These are phyloP conservation scores for Megacollybia platyphylla DNA, from an alignment of 1,284 basidiomycete genomes.

Conservation along the genomic window DNA sequence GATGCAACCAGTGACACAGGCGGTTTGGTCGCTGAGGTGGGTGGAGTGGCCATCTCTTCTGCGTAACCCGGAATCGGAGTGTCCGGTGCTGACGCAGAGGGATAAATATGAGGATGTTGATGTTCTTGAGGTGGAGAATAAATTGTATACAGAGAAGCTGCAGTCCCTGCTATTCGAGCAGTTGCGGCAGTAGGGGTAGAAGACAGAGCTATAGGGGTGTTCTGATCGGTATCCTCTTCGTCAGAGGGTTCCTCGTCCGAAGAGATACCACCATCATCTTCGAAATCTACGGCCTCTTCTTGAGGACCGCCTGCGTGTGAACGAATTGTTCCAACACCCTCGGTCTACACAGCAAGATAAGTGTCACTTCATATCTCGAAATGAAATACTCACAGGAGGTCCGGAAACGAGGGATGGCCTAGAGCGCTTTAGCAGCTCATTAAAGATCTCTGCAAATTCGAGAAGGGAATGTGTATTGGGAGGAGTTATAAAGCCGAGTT, in stretches of 20 bases:
- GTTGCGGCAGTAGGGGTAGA: conserved; percentile 6
- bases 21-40: not conserved
- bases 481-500: conserved; percentile 56
- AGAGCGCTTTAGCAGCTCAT: conserved; percentile 52
- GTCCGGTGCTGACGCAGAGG: not conserved
- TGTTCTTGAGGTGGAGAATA: not conserved
- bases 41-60: not conserved
- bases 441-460: conserved; percentile 47
- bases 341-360: conserved; percentile 39
- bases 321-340: conserved; percentile 80
- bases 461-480: conserved; percentile 19
- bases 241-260: conserved; percentile 5
- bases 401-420: conserved; percentile 61
- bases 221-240: conserved; percentile 16
- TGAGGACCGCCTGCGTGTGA: conserved; percentile 40
- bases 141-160: not conserved
- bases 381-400: conserved; percentile 56
- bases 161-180: conserved; percentile 5
- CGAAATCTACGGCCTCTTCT: conserved; percentile 22
- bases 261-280: conserved; percentile 72
- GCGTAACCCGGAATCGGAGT: not conserved
- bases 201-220: conserved; percentile 9
- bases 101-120: not conserved
- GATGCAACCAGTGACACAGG: not conserved
- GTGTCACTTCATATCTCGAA: conserved; percentile 1